Evolutionary conservation across 495 filamentous ascomycete genomes (phyloP), one percentile per base, ranked within the genome.

Genomic region (Rostrohypoxylon terebratum): DNA sequence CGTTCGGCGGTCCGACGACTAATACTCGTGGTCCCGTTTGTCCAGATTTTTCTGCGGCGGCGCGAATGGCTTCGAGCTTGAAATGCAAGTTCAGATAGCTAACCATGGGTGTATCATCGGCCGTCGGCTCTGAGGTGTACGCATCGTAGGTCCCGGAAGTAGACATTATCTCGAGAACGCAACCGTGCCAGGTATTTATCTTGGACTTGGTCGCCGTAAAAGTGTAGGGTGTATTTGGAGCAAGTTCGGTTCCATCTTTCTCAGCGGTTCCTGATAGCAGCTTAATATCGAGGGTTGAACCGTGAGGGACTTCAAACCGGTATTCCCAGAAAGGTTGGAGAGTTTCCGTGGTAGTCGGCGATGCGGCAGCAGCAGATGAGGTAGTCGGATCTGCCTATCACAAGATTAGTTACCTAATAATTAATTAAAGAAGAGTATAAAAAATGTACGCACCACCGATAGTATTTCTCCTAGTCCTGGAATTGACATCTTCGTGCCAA

Each of bases 241-340:
- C 93, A 62, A 99, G 91, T 81, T 98, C 94, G 54, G 94, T 96
- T 77, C 96, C 96, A 82, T 98, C 97, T 75, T 96, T 88, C 84
- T 99, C 96, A 44, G 96, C 96, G 11, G 90, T 93, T 71, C 96
- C 96, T 40, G 85, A 86, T 42, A 92, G 79, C 20, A 99, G 86
- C 28, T 78, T 79, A 18, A 81, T 80, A 18, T 79, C 84, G 54
- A 94, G 80, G 16, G 83, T 88, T 16, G 85, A 83, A 10, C 86
- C 85, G 76, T 89, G 90, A 25, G 91, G 87, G 31, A 96, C 92
- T 75, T 97, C 92, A 83, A 99, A 99, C 64, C 96, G 89, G 90
- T 92, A 99, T 86, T 99, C 96, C 81, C 84, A 83, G 60, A 82
- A 82, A 23, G 82, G 82, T 21, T 78, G 79, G 59, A 88, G 84